phyloP scores from a whole-genome alignment of 495 filamentous ascomycete species.

The Hamigera avellanea region DNA sequence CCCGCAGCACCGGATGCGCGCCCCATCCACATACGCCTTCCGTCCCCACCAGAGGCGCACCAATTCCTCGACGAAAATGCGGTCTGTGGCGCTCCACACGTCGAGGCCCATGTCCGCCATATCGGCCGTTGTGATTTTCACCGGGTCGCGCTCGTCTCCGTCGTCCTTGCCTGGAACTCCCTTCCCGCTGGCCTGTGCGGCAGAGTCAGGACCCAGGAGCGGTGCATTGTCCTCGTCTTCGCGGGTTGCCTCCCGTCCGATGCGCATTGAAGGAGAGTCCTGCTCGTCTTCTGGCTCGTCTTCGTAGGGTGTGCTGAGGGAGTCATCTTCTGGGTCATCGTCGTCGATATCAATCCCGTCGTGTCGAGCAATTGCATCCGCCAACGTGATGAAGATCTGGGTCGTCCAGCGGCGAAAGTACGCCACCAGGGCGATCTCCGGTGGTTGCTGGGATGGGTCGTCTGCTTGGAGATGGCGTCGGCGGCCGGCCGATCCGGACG shows the following conservation, averaged over 20 bases:
- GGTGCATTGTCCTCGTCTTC: slow-evolving; percentile 17
- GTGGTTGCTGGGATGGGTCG: slow-evolving; percentile 20
- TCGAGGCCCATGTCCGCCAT: slow-evolving; percentile 75
- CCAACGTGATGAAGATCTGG: slow-evolving; percentile 54
- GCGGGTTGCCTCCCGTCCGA: neutral
- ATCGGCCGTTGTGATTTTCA: slow-evolving; percentile 56
- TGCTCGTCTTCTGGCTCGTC: slow-evolving; percentile 33
- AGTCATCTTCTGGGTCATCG: slow-evolving; percentile 11
- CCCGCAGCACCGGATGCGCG: slow-evolving; percentile 70
- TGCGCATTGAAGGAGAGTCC: slow-evolving; percentile 5
- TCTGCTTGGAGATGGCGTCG: slow-evolving; percentile 32
- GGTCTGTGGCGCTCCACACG: slow-evolving; percentile 70
- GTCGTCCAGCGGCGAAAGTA: slow-evolving; percentile 87
- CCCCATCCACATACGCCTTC: slow-evolving; percentile 54
- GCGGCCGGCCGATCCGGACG: slow-evolving; percentile 23
- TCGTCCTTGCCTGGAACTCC: slow-evolving; percentile 1
- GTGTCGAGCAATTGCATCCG: slow-evolving; percentile 38
- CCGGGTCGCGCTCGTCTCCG: slow-evolving; percentile 14
- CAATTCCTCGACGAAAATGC: slow-evolving; percentile 58
- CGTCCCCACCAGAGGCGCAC: slow-evolving; percentile 61
- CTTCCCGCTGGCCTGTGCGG: neutral
- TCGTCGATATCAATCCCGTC: slow-evolving; percentile 49
- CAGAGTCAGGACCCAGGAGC: slow-evolving; percentile 12
- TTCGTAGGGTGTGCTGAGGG: slow-evolving; percentile 11
- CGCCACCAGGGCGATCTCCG: slow-evolving; percentile 70